Evolutionary conservation across 139 green algal species (phyloP), one percentile per base, ranked within the genome.

Genomic region (Chlamydomonas incerta): DNA sequence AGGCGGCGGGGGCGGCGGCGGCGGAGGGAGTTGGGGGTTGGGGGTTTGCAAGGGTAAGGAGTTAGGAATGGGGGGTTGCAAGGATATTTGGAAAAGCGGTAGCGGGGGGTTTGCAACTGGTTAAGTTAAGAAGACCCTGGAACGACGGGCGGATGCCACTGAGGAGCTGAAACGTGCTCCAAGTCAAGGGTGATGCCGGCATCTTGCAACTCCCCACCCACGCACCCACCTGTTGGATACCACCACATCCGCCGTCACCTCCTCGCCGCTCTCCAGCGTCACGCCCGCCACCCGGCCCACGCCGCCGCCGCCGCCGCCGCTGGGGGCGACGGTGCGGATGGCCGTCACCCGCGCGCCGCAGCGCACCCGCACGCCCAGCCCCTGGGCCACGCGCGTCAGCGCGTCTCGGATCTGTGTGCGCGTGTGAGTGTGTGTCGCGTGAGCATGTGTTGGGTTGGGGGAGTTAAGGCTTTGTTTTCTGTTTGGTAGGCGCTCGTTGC

Each of bases 221-320:
- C 6, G 24, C 73, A 33, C 74, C 31, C 70, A 92, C 91, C 87
- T 85, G 77, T 96, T 96, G 23, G 83, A 90, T 5, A 98, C 87
- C 14, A 98, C 94, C 1, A 95, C 34, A 58, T 96, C 89, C 0
- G 95, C 94, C 2, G 75, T 29, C 20, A 97, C 15, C 26, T 41
- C 13, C 47, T 88, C 65, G 0, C 96, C 95, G 13, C 83, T 81
- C 29, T 83, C 77, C 33, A 96, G 87, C 33, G 47, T 66, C 15
- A 98, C 94, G 0, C 95, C 95, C 35, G 17, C 15, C 37, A 83
- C 62, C 75, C 10, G 24, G 34, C n/a, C 18, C 14, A 8, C 57
- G 9, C 74, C 74, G 8, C 6, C 57, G 31, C 46, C 29, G 33
- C 74, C 74, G 9, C 74, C 74, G 8, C 6, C 57, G 31, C 46